Evolutionary conservation across 148 eudicot genomes (phyloP).

Genomic region (Polygonum aviculare): DNA sequence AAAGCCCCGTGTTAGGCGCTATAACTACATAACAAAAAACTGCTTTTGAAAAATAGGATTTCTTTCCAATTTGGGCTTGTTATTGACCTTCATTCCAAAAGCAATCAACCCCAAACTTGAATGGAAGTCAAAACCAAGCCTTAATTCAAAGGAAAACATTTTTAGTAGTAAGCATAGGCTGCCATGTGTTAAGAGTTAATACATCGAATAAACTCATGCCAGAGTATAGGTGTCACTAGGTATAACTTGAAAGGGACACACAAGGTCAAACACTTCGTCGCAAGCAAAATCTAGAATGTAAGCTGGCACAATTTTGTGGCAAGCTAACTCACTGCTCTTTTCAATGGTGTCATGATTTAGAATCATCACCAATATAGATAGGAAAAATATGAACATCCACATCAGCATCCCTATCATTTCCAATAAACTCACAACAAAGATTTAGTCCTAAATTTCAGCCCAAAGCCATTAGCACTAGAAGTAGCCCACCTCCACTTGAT

Average conservation of each 20-base stretch:
- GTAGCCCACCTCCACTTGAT: not conserved
- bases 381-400: not conserved
- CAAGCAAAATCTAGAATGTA: not conserved
- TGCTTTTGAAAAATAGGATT: not conserved
- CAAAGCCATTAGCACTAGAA: not conserved
- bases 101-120: not conserved
- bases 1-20: not conserved
- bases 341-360: not conserved
- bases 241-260: not conserved
- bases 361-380: slow-evolving; percentile 1
- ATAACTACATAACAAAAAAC: not conserved
- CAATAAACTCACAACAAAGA: not conserved
- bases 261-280: not conserved
- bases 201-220: not conserved
- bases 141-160: not conserved
- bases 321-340: not conserved
- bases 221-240: not conserved
- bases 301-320: not conserved
- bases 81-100: not conserved
- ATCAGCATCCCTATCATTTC: not conserved
- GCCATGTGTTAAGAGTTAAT: not conserved
- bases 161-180: not conserved
- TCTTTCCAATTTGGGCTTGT: not conserved
- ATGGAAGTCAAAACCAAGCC: not conserved
- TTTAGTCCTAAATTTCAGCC: not conserved